These are phyloP conservation scores for Juglanconis oblonga DNA, from an alignment of 2,329 filamentous ascomycete species.

Conservation along the genomic window DNA sequence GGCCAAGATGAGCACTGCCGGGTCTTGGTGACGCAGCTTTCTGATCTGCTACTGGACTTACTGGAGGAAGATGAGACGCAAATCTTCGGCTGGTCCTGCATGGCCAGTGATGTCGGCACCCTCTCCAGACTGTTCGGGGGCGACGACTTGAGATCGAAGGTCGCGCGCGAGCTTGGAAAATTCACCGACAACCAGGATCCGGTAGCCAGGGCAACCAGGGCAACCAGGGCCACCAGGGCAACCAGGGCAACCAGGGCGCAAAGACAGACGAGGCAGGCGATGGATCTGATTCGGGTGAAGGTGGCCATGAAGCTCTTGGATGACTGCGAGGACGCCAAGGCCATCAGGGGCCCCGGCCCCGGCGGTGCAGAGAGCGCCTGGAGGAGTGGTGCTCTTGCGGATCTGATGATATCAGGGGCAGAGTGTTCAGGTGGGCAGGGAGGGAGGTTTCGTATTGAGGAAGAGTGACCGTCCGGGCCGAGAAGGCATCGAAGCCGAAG, in stretches of 20 bases:
- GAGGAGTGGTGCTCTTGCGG: background rate
- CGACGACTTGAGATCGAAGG: background rate
- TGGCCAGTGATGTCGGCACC: background rate
- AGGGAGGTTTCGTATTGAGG: background rate
- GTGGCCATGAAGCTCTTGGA: background rate
- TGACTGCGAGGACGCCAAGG: background rate
- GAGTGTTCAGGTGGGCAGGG: background rate
- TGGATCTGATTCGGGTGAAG: constrained; percentile 5
- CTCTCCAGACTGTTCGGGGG: background rate
- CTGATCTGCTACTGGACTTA: background rate
- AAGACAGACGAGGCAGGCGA: background rate
- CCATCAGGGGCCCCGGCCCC: background rate
- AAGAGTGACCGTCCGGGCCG: no score
- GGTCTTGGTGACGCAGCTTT: background rate
- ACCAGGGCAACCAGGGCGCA: background rate
- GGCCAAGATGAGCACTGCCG: background rate
- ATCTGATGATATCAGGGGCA: background rate
- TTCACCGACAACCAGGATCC: background rate
- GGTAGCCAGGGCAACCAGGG: background rate
- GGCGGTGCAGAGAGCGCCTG: background rate
- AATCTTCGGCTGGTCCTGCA: background rate
- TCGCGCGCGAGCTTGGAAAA: background rate
- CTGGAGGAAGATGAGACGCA: background rate
- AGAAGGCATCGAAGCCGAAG: background rate
- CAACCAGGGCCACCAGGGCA: background rate